These are phyloP conservation scores for Backusella psychrophila DNA, from an alignment of 192 early-diverging fungal genomes.

Conservation along the genomic window DNA sequence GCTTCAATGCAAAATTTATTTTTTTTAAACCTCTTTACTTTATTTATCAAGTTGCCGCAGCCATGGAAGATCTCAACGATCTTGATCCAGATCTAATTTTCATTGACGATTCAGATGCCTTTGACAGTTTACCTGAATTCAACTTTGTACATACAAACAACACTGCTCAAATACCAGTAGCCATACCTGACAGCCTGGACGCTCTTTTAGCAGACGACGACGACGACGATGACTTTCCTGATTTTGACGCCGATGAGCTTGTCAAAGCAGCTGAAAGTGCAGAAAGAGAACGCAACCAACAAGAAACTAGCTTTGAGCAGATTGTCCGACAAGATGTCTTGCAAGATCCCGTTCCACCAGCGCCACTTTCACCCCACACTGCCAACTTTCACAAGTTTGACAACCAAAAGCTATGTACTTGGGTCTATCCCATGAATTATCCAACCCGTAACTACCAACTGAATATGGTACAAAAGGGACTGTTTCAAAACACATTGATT, in stretches of 20 bases:
- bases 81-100: background rate
- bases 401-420: slow-evolving; percentile 44
- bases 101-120: background rate
- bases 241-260: background rate
- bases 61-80: background rate
- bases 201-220: background rate
- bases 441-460: slow-evolving; percentile 82
- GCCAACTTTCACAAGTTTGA: slow-evolving; percentile 52
- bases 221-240: background rate
- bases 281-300: background rate
- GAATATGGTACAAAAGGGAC: slow-evolving; percentile 73
- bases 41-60: background rate
- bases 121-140: background rate
- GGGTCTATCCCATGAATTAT: slow-evolving; percentile 79
- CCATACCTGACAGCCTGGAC: background rate
- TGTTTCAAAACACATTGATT: slow-evolving; percentile 86
- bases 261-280: background rate
- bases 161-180: background rate
- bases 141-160: background rate
- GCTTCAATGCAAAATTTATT: background rate
- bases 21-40: background rate
- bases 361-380: slow-evolving; percentile 18
- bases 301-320: background rate
- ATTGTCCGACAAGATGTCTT: background rate
- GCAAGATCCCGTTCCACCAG: slow-evolving; percentile 15